phyloP scores from a whole-genome alignment of 805 yeast genomes.

The Sungouiella blattae region DNA sequence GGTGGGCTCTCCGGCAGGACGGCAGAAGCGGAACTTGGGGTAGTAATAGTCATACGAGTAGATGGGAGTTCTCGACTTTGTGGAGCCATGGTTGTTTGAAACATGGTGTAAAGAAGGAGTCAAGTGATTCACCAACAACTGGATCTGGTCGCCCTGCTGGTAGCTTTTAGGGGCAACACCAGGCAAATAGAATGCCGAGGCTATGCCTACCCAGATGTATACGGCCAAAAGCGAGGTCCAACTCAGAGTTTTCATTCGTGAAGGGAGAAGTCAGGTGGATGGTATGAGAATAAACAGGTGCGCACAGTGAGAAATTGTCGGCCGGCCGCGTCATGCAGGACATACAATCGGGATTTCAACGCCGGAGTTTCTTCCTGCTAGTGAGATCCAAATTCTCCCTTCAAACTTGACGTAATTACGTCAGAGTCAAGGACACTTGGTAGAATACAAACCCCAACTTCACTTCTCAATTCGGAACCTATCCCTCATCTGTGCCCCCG shows the following conservation, averaged over 20 bases:
- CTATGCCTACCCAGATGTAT: slow-evolving; percentile 14
- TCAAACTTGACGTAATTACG: no score
- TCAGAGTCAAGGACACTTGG: no score
- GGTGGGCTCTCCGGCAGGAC: slow-evolving; percentile 60
- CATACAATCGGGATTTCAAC: no score
- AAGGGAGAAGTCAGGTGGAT: neutral
- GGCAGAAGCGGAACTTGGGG: slow-evolving; percentile 79
- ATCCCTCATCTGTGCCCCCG: no score
- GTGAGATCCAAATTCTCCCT: no score
- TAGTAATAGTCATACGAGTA: slow-evolving; percentile 83
- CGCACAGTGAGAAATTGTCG: neutral
- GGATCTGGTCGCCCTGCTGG: slow-evolving; percentile 64
- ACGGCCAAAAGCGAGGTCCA: slow-evolving; percentile 16
- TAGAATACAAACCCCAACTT: no score
- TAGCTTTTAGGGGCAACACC: slow-evolving; percentile 96
- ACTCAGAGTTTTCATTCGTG: neutral
- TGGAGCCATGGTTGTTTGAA: slow-evolving; percentile 21
- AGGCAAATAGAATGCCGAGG: slow-evolving; percentile 77
- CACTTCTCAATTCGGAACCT: no score
- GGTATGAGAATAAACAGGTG: neutral
- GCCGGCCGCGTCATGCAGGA: neutral
- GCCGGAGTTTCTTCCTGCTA: no score
- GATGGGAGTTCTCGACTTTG: slow-evolving; percentile 50
- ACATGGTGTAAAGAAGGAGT: slow-evolving; percentile 64
- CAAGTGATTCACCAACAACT: slow-evolving; percentile 82